phyloP scores from a whole-genome alignment of 1,284 basidiomycete genomes.

The Schizopora paradoxa region DNA sequence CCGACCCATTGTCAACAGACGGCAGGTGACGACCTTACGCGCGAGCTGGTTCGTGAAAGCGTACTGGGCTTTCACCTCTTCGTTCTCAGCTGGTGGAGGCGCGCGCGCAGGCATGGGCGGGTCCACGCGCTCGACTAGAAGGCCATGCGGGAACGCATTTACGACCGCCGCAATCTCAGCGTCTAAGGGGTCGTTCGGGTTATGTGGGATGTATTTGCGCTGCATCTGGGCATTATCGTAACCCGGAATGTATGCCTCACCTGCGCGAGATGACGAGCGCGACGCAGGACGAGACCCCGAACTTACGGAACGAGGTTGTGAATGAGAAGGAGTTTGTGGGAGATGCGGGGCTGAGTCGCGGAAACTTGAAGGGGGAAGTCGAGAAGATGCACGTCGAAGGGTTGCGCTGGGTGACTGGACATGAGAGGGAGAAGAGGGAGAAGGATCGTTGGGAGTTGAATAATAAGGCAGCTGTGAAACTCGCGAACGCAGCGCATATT shows the following conservation, averaged over 20 bases:
- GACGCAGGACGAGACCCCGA: constrained; percentile 55
- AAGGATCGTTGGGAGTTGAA: constrained; percentile 36
- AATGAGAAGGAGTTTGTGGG: too few relatives aligned
- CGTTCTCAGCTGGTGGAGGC: constrained; percentile 61
- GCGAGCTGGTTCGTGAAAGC: constrained; percentile 67
- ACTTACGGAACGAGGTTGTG: constrained; percentile 44
- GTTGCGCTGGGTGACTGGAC: constrained; percentile 17
- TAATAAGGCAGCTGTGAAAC: constrained; percentile 52
- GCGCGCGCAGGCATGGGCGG: constrained; percentile 51
- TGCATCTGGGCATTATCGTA: constrained; percentile 47
- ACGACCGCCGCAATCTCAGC: constrained; percentile 69
- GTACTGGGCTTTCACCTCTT: constrained; percentile 80
- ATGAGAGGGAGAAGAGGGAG: constrained; percentile 27
- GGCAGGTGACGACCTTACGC: constrained; percentile 72
- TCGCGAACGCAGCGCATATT: constrained; percentile 50
- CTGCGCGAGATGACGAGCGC: too few relatives aligned
- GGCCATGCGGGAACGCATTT: constrained; percentile 69
- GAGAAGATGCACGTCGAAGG: constrained; percentile 38
- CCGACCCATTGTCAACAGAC: constrained; percentile 71
- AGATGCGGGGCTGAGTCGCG: constrained; percentile 37
- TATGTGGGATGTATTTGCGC: constrained; percentile 66
- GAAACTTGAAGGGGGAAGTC: constrained; percentile 71
- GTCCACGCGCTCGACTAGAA: constrained; percentile 76
- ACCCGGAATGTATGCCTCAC: constrained; percentile 56
- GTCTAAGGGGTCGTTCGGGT: constrained; percentile 76